phyloP scores from a whole-genome alignment of 2,329 filamentous ascomycete species.

The Calonectria fujianensis region DNA sequence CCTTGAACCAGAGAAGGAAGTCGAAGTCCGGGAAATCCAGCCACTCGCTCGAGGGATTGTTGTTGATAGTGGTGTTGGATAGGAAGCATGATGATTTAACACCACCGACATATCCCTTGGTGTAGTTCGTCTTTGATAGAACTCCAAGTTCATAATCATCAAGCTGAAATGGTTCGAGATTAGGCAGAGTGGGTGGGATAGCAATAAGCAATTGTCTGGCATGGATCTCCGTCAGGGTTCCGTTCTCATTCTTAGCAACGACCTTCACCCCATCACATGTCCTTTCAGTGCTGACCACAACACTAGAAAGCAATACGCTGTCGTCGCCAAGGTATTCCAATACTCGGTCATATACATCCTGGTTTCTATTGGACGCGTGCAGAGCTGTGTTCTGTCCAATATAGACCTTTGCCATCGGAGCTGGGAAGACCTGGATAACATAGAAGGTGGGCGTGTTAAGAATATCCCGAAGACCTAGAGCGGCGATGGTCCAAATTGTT shows the following conservation, averaged over 20 bases:
- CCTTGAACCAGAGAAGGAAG: not conserved
- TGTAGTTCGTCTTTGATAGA: not conserved
- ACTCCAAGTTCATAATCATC: not conserved
- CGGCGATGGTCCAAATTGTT: not conserved
- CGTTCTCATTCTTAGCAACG: not conserved
- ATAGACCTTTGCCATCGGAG: conserved; percentile 40
- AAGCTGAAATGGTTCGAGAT: not conserved
- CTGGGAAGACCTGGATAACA: conserved; percentile 13
- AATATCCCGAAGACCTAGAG: conserved; percentile 14
- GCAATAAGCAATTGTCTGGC: conserved; percentile 6
- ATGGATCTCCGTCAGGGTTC: not conserved
- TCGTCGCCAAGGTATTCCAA: not conserved
- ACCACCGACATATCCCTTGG: not conserved
- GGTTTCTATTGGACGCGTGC: not conserved
- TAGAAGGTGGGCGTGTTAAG: conserved; percentile 39
- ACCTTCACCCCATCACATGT: not conserved
- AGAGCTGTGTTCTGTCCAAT: conserved; percentile 35
- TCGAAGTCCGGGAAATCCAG: not conserved
- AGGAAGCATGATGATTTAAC: not conserved
- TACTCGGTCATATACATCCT: conserved; percentile 3
- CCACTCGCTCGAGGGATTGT: not conserved
- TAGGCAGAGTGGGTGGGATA: not conserved
- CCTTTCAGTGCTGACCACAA: not conserved
- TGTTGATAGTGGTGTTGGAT: not conserved
- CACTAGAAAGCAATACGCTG: not conserved